Evolutionary conservation across 495 filamentous ascomycete genomes (phyloP).

Genomic region (Articulospora tetracladia): DNA sequence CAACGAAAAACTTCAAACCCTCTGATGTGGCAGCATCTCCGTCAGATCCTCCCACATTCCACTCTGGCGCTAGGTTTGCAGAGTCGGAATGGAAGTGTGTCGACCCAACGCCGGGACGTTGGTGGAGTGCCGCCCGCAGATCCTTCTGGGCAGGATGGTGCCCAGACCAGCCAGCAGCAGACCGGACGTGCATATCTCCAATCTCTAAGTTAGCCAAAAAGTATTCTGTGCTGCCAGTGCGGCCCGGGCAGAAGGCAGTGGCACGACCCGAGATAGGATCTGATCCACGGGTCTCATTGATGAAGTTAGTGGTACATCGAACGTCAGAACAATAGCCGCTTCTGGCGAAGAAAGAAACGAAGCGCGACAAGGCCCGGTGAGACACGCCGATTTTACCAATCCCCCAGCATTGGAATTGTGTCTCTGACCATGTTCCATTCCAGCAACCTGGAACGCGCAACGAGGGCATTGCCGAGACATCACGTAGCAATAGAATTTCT

Average conservation of each 20-base stretch:
- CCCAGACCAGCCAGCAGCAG: too few relatives aligned
- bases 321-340: slow-evolving; percentile 10
- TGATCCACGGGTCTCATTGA: slow-evolving; percentile 8
- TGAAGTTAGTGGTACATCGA: slow-evolving; percentile 8
- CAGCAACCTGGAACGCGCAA: slow-evolving; percentile 5
- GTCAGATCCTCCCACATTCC: background rate
- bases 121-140: too few relatives aligned
- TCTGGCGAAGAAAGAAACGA: slow-evolving; percentile 4
- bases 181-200: too few relatives aligned
- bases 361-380: slow-evolving; percentile 4
- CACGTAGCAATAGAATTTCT: too few relatives aligned
- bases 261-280: slow-evolving; percentile 21
- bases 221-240: slow-evolving; percentile 17
- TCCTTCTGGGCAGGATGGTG: too few relatives aligned
- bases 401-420: slow-evolving; percentile 2
- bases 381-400: slow-evolving; percentile 9
- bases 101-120: too few relatives aligned
- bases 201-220: too few relatives aligned
- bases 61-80: too few relatives aligned
- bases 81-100: too few relatives aligned
- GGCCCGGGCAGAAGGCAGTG: slow-evolving; percentile 14
- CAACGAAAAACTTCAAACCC: background rate
- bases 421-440: slow-evolving; percentile 2
- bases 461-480: background rate
- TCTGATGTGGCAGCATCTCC: background rate